Evolutionary conservation across 75 land plant genomes (phyloP), one percentile per base, ranked within the genome.

Genomic region (Picea glauca): DNA sequence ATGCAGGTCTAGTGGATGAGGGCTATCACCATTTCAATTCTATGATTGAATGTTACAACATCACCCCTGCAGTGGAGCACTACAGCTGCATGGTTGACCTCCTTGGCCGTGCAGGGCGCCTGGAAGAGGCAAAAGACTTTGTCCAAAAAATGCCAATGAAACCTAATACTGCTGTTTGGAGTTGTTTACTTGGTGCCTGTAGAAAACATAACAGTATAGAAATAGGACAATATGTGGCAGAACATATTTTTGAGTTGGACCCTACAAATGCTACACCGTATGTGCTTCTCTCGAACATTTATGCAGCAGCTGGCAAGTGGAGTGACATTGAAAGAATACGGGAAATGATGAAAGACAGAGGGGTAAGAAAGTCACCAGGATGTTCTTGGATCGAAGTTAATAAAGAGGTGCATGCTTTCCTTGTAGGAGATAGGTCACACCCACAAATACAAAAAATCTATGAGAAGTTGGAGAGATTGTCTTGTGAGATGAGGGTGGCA

Each of bases 21-120:
- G 92, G 92, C 1, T 76, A 75, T 5, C 77, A 80, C 20, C 67
- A 81, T 33, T 90, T 90, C 60, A 40, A 88, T 73, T 85, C 90
- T 12, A 90, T 90, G 70, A 81, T 66, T 23, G 72, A 80, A 20
- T 64, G 72, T 13, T 64, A 85, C 74, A 79, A 80, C 30, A 35
- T 92, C 17, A 63, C 72, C 14, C 86, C 80, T 68, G 84, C 83
- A 2, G 59, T 82, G 4, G 90, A 92, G 73, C 94, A 90, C 79
- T 88, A 92, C 79, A 84, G 86, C 46, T 86, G 89, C 62, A 72
- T 90, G 35, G 62, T 92, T 77, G 92, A 92, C 73, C 80, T 92
- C 23, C 81, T 92, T 70, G 84, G 88, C 15, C 85, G 94, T 40
- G 80, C 88, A 18, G 92, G 90, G 3, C 76, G 62, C 32, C 81